Evolutionary conservation across 306 rosid genomes (phyloP).

Genomic region (Begonia loranthoides): DNA sequence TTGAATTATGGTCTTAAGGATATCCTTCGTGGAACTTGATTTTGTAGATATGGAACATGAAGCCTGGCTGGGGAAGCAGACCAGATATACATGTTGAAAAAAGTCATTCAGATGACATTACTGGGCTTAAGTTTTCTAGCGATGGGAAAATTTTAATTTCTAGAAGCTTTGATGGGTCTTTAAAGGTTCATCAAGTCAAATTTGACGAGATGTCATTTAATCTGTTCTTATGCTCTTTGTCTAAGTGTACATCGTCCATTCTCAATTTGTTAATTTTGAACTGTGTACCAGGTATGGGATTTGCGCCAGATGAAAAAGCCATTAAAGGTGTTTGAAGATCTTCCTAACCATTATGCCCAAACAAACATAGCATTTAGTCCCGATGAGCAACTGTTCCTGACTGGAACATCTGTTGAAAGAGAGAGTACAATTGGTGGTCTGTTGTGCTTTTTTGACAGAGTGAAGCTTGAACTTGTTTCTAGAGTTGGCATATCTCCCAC

Average conservation of each 20-base stretch:
- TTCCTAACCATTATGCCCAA: slow-evolving; percentile 84
- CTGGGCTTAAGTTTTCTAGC: slow-evolving; percentile 62
- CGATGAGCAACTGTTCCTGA: slow-evolving; percentile 74
- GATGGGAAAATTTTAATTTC: slow-evolving; percentile 65
- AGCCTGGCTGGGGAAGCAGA: slow-evolving; percentile 97
- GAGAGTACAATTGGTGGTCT: slow-evolving; percentile 74
- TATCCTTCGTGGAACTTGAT: no score
- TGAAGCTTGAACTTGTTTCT: slow-evolving; percentile 75
- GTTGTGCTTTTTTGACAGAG: slow-evolving; percentile 69
- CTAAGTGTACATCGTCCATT: background rate
- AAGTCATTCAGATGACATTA: slow-evolving; percentile 66
- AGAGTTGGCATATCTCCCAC: slow-evolving; percentile 81
- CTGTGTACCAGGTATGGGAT: slow-evolving; percentile 74
- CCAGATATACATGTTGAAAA: slow-evolving; percentile 63
- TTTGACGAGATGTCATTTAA: background rate
- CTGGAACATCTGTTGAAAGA: slow-evolving; percentile 88
- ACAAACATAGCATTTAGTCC: slow-evolving; percentile 83
- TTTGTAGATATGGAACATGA: slow-evolving; percentile 67
- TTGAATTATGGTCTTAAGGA: no score
- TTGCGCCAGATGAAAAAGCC: slow-evolving; percentile 65
- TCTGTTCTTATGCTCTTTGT: background rate
- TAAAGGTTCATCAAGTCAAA: slow-evolving; percentile 39
- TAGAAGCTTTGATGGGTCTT: slow-evolving; percentile 71
- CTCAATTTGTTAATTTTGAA: slow-evolving; percentile 10
- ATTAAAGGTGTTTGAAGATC: slow-evolving; percentile 64